Evolutionary conservation across 2,329 filamentous ascomycete genomes (phyloP).

Genomic region (Coleophoma crateriformis): DNA sequence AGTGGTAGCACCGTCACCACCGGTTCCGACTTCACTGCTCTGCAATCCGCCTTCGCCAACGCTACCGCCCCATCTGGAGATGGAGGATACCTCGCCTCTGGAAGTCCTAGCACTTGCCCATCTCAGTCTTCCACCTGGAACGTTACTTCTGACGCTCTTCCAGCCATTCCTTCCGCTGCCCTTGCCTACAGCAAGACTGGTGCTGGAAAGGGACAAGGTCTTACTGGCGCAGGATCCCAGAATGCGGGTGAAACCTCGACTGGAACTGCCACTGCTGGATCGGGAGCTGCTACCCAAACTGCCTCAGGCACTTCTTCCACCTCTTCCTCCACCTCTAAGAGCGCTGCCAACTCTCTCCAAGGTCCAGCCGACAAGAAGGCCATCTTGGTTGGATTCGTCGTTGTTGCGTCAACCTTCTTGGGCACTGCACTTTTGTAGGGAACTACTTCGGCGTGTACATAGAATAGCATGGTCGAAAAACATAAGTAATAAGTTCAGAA

Average conservation of each 20-base stretch:
- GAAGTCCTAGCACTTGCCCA: slow-evolving; percentile 35
- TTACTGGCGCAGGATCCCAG: slow-evolving; percentile 25
- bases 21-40: slow-evolving; percentile 36
- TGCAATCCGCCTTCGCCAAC: slow-evolving; percentile 34
- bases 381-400: not conserved
- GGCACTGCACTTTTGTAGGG: slow-evolving; percentile 1
- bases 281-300: slow-evolving; percentile 1
- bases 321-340: not conserved
- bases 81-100: slow-evolving; percentile 37
- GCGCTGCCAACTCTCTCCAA: not conserved
- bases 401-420: slow-evolving; percentile 1
- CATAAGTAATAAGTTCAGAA: too few species aligned
- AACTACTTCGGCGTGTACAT: not conserved
- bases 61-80: slow-evolving; percentile 38
- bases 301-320: not conserved
- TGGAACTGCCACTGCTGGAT: slow-evolving; percentile 4
- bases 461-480: too few species aligned
- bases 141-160: slow-evolving; percentile 35
- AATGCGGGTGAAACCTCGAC: slow-evolving; percentile 7
- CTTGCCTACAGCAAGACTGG: slow-evolving; percentile 37
- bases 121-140: slow-evolving; percentile 37
- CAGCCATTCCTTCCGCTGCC: slow-evolving; percentile 34
- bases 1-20: slow-evolving; percentile 30
- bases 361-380: not conserved
- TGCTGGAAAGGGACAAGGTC: slow-evolving; percentile 35